Base-by-base conservation (phyloP, 2,329 filamentous ascomycete species). In the Elsinoe necatrix region DNA sequence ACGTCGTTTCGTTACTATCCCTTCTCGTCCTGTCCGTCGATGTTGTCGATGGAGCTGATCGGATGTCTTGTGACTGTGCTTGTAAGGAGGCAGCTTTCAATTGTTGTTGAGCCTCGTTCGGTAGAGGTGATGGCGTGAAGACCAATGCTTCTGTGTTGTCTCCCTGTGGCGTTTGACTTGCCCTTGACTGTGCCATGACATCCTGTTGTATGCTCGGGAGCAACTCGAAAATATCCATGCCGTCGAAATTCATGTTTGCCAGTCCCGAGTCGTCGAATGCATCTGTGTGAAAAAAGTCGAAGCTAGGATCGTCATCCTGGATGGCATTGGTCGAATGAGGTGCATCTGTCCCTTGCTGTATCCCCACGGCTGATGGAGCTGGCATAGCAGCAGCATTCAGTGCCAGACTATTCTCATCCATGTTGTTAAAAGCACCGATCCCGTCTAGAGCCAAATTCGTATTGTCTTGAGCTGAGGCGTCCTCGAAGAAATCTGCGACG, bases 151-250 rank as follows among this genome's bases (percentile, higher is more conserved):
- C 29, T 4, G 31, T 27, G 6, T 29, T 21, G 37, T 31, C 48
- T 31, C 29, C 48, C n/a, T 37, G 27, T n/a, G 48, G 48, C 25
- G 48, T 52, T 37, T 52, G 48, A 25, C 48, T 52, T 25, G 48
- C 29, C 20, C n/a, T 52, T 11, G 48, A 52, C 18, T 52, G 48
- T 35, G 48, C 48, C 48, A 39, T 52, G 48, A 52, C 48, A 25
- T 52, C 48, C 18, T 52, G 48, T 12, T 52, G 48, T 35, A 52
- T 52, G 20, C 48, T 52, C 11, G 48, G 48, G 8, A 52, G 31
- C 29, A 52, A 8, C 3, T 52, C 48, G 31, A 52, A 52, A 14
- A 52, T 52, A n/a, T 52, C 48, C 29, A 52, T 35, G 8, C 48
- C 48, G 16, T 52, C 48, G n/a, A 52, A 52, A 39, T 52, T 37